Base-by-base conservation (phyloP, 805 yeast species). In the Saturnispora ahearnii region DNA sequence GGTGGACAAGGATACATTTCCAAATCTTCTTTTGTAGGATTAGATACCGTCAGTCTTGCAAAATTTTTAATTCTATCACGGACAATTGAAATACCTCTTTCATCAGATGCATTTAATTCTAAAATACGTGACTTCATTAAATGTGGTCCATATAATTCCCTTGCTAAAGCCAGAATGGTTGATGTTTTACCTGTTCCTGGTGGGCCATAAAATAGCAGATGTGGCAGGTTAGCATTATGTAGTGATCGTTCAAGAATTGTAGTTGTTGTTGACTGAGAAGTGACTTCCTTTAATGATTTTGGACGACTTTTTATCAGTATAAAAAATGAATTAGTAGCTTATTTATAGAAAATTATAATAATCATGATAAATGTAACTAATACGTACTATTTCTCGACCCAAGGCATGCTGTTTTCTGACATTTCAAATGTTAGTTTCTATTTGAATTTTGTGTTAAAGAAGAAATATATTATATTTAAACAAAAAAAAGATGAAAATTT, bases 171-270 rank as follows among this genome's bases (percentile, higher is more conserved):
- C 49, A 88, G 66, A 38, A 87, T 84, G 0, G 96, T 88, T 2
- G 96, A 87, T 0, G 96, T 87, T 60, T 87, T 87, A 54, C 96
- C 96, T 0, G 96, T 88, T 22, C 96, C 96, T 45, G 96, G 96
- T 1, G 96, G 96, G 0, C 96, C 96, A 62, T 87, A 88, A 68
- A 87, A 87, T 36, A 87, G 67, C 93, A 87, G 84, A 64, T 87
- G 96, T 3, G 98, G 97, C 49, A 87, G 69, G 63, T 91, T 93
- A 29, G 90, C 84, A 11, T 91, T 78, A 51, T 79, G 73, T 18
- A 93, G 65, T 1, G 96, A 85, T 61, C 82, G 81, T 63, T 85
- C 84, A 53, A 93, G 71, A 30, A 93, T 91, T 21, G 76, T 78
- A 10, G 91, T 87, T 0, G 98, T 89, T 57, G 87, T 89, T 45